Percentiles rank a stretch among this genome's conserved stretches.
phyloP scores from a whole-genome alignment of 495 filamentous ascomycete species.

The Tuber umbilicatum region DNA sequence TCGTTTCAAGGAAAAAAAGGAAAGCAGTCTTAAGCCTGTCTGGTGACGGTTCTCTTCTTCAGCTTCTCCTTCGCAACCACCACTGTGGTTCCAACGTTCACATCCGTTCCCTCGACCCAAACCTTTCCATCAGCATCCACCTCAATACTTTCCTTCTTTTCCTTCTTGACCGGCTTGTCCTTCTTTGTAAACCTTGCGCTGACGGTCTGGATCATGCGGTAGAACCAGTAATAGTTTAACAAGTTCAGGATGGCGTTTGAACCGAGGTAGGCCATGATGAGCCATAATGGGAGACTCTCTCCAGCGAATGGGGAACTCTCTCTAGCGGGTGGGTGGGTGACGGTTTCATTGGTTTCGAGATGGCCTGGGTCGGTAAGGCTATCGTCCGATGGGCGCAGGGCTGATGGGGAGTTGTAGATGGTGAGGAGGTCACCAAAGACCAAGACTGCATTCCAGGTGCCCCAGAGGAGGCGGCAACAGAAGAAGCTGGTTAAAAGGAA shows the following conservation, averaged over 20 bases:
- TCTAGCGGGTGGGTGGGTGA: slow-evolving; percentile 34
- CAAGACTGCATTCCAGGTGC: slow-evolving; percentile 67
- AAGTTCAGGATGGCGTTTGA: slow-evolving; percentile 75
- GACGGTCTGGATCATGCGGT: slow-evolving; percentile 91
- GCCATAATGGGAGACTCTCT: slow-evolving; percentile 64
- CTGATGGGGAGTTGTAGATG: slow-evolving; percentile 48
- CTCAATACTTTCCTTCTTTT: slow-evolving; percentile 39
- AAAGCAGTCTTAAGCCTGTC: slow-evolving; percentile 18
- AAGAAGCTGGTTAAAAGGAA: slow-evolving; percentile 69
- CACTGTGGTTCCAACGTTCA: slow-evolving; percentile 35
- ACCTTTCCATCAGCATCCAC: slow-evolving; percentile 20
- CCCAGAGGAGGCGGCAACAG: slow-evolving; percentile 83
- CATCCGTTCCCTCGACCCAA: slow-evolving; percentile 29
- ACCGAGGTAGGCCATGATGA: slow-evolving; percentile 65
- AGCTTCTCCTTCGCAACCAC: slow-evolving; percentile 40
- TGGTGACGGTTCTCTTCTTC: slow-evolving; percentile 20
- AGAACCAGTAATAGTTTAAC: slow-evolving; percentile 94
- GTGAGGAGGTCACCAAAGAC: slow-evolving; percentile 77
- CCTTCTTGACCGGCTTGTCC: slow-evolving; percentile 42
- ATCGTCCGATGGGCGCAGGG: slow-evolving; percentile 40
- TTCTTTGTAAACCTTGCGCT: slow-evolving; percentile 63
- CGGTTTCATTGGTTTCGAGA: slow-evolving; percentile 40
- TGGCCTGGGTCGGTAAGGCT: slow-evolving; percentile 28
- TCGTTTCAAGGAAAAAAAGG: slow-evolving; percentile 10
- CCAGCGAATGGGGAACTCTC: slow-evolving; percentile 49